phyloP scores from a whole-genome alignment of 2,329 filamentous ascomycete genomes.

The Dichotomopilus funicola region DNA sequence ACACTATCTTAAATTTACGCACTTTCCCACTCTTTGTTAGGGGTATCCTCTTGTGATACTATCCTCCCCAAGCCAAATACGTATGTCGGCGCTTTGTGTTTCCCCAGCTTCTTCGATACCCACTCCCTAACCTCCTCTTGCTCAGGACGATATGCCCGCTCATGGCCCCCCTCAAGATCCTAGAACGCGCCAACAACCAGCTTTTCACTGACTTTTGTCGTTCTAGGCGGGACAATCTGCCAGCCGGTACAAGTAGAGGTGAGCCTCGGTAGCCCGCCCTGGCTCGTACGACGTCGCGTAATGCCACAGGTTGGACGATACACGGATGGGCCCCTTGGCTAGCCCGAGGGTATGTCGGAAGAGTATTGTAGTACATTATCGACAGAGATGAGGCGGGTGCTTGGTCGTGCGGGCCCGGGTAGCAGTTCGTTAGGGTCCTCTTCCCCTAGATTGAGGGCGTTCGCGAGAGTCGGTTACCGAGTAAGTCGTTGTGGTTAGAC shows the following conservation, averaged over 20 bases:
- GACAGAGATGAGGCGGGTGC: slow-evolving; percentile 75
- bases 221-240: slow-evolving; percentile 68
- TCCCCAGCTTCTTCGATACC: no score
- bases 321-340: slow-evolving; percentile 66
- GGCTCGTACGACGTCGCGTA: slow-evolving; percentile 36
- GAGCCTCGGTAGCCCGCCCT: slow-evolving; percentile 29
- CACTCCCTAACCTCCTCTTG: no score
- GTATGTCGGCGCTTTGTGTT: no score
- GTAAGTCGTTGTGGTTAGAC: not conserved
- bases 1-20: no score
- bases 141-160: no score
- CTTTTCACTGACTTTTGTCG: slow-evolving; percentile 93
- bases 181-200: slow-evolving; percentile 49
- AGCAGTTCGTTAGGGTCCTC: slow-evolving; percentile 22
- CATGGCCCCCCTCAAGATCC: no score
- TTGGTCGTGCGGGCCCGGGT: slow-evolving; percentile 29
- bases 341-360: slow-evolving; percentile 90
- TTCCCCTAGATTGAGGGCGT: slow-evolving; percentile 30
- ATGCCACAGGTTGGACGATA: slow-evolving; percentile 40
- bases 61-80: no score
- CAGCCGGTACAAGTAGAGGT: slow-evolving; percentile 34
- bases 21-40: no score
- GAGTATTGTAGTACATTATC: slow-evolving; percentile 93
- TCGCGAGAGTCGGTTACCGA: slow-evolving; percentile 55
- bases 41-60: no score